Evolutionary conservation across 2,329 filamentous ascomycete genomes (phyloP).

Genomic region (Aureobasidium sp.): DNA sequence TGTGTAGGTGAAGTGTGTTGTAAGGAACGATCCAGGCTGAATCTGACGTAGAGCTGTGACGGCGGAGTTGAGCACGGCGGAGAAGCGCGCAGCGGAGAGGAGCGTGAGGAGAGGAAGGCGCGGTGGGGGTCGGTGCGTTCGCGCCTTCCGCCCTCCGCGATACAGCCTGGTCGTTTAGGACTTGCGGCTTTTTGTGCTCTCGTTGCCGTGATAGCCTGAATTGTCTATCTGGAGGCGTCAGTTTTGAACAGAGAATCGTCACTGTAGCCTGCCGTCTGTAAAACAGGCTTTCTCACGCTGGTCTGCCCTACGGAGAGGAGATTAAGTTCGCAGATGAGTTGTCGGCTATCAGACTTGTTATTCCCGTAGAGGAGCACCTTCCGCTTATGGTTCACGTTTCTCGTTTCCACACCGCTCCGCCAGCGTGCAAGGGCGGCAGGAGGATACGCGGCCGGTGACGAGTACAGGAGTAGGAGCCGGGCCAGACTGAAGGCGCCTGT

Average conservation of each 20-base stretch:
- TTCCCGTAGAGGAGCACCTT: background rate
- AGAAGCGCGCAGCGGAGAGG: background rate
- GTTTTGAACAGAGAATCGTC: background rate
- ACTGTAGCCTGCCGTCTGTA: background rate
- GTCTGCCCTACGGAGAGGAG: background rate
- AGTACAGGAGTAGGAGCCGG: background rate
- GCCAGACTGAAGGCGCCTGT: background rate
- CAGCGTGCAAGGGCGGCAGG: background rate
- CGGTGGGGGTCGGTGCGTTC: background rate
- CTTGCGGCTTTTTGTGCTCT: background rate
- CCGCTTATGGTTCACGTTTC: background rate
- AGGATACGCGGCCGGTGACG: slow-evolving; percentile 1
- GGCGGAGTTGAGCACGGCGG: background rate
- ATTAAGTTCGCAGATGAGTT: background rate
- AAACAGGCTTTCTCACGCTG: background rate
- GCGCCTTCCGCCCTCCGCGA: background rate
- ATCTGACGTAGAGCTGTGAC: slow-evolving; percentile 4
- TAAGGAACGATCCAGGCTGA: background rate
- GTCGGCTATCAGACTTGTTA: background rate
- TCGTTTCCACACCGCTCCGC: background rate
- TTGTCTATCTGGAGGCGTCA: background rate
- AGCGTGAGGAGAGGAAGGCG: background rate
- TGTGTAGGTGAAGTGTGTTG: background rate
- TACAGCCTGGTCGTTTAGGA: background rate
- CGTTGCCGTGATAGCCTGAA: background rate